Evolutionary conservation across 352 stramenopile genomes (phyloP), one percentile per base, ranked within the genome.

Genomic region (Phytophthora sansomeana): DNA sequence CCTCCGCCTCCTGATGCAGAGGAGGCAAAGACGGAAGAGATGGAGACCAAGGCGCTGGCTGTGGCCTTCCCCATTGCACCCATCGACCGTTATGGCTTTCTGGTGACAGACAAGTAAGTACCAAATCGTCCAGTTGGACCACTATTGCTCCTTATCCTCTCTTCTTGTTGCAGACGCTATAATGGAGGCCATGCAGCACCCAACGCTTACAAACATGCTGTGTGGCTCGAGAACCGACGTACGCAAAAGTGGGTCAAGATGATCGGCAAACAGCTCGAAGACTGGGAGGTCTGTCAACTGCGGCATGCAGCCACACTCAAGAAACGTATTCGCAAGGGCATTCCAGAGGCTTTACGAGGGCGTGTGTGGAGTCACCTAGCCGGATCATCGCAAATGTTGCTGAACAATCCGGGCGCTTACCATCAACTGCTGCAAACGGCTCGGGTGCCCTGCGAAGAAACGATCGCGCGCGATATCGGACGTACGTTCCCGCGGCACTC

Each of bases 231-330:
- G 70, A 93, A 93, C 59, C 81, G 75, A 5, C 80, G 85, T 32
- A 91, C 80, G 26, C 77, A 91, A 41, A 93, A 93, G 58, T 93
- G 85, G 85, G 72, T 93, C 47, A 80, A 83, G 55, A 93, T 93
- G 85, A 91, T 91, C 38, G 85, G 85, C 55, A 90, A 89, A 42
- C 77, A 89, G 62, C 71, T 90, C 29, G 82, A 93, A 54, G 82
- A 93, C 64, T 93, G 85, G 82, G 78, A 91, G 67, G 74, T 87
- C 59, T 89, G 80, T 39, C 78, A 88, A 57, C 64, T 88, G 8
- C 85, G 86, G 53, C 74, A 90, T 49, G 73, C 80, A 0, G 44
- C 70, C 7, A 85, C 74, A 33, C 74, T 93, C 56, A 91, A 93
- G 69, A 83, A 85, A 26, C 79, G 85, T 43, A 84, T 94, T 44